A percentile compares a stretch with the other conserved stretches of the same genome.
Evolutionary conservation across 768 basidiomycete genomes (phyloP).

Genomic region (Cystobasidiopsis lactophilus): DNA sequence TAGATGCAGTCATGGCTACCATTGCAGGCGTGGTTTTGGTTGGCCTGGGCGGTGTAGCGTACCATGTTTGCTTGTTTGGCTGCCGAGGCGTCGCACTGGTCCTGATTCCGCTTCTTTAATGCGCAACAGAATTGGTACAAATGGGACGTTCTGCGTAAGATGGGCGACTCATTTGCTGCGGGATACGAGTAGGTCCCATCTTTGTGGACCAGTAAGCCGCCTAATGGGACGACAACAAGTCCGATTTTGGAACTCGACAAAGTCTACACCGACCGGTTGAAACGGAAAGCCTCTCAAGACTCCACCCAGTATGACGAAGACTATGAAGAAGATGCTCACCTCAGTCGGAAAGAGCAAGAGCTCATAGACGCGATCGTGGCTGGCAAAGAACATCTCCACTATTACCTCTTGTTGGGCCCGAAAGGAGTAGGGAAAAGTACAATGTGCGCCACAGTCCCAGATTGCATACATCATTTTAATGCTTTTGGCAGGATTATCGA

Average conservation of each 20-base stretch:
- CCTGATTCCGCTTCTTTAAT: too few species aligned
- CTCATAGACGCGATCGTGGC: background rate
- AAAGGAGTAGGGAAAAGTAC: conserved; percentile 64
- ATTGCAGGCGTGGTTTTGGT: too few species aligned
- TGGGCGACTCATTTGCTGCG: conserved; percentile 44
- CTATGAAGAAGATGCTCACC: background rate
- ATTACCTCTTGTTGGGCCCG: conserved; percentile 10
- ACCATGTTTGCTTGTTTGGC: too few species aligned
- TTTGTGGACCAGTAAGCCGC: conserved; percentile 34
- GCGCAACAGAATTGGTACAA: conserved; percentile 33
- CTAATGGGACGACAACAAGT: background rate
- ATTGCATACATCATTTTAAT: background rate
- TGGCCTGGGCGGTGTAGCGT: too few species aligned
- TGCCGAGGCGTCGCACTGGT: too few species aligned
- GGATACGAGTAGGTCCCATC: conserved; percentile 71
- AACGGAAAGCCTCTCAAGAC: too few species aligned
- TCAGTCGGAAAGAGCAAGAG: conserved; percentile 4
- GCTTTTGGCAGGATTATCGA: conserved; percentile 34
- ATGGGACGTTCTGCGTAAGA: conserved; percentile 56
- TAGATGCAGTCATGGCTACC: too few species aligned
- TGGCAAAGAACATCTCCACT: conserved; percentile 1
- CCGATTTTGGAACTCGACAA: background rate
- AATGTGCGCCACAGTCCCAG: conserved; percentile 34
- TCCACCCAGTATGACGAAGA: too few species aligned
- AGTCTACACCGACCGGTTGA: too few species aligned